Evolutionary conservation across 768 basidiomycete species (phyloP).

Genomic region (Trametes punicea): DNA sequence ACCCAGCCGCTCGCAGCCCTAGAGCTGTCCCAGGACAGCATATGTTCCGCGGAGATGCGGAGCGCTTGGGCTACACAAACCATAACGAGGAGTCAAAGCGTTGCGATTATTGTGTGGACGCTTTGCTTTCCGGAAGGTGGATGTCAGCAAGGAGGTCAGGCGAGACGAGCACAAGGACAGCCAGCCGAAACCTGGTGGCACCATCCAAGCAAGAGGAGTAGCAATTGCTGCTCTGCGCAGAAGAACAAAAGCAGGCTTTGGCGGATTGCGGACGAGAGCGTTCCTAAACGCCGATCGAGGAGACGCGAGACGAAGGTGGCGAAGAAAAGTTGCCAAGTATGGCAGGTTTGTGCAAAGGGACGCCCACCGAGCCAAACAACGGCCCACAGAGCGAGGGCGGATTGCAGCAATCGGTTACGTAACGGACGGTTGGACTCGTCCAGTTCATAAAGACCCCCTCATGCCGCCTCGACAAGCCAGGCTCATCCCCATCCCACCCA

Average conservation of each 20-base stretch:
- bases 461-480: not conserved
- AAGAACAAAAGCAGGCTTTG: slow-evolving; percentile 7
- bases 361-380: slow-evolving; percentile 12
- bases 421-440: not conserved
- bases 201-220: not conserved
- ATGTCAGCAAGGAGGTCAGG: too few species aligned
- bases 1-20: too few species aligned
- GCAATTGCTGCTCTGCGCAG: not conserved
- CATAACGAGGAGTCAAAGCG: too few species aligned
- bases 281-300: too few species aligned
- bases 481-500: not conserved
- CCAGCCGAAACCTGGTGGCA: not conserved
- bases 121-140: too few species aligned
- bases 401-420: slow-evolving; percentile 19
- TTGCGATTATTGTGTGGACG: too few species aligned
- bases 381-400: not conserved
- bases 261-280: slow-evolving; percentile 11
- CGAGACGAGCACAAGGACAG: not conserved
- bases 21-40: too few species aligned
- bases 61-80: too few species aligned
- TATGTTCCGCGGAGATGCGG: too few species aligned
- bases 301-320: not conserved
- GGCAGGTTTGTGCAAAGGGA: slow-evolving; percentile 9
- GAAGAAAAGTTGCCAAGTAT: slow-evolving; percentile 6
- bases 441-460: slow-evolving; percentile 8